Evolutionary conservation across 257 asterid genomes (phyloP), one percentile per base, ranked within the genome.

Genomic region (Dorcoceras hygrometricum): DNA sequence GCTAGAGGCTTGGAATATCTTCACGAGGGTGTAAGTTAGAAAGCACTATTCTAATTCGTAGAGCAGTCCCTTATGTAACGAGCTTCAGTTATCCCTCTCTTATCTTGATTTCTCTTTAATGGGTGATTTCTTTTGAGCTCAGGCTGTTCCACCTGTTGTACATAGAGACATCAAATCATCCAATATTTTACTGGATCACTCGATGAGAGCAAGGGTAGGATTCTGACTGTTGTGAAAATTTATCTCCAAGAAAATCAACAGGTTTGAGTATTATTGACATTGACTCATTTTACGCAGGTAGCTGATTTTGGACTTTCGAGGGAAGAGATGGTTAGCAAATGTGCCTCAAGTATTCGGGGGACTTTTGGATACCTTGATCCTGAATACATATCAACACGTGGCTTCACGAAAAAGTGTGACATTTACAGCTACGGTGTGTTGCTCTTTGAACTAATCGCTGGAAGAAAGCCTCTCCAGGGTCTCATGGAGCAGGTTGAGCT

Each of bases 1-100:
- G 95, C 98, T 31, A 78, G 98, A 82, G 98, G 98, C 71, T 79
- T 89, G 84, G 98, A 93, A 73, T 93, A 93, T 89, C 98, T 93
- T 75, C 98, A 89, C 67, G 97, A 93, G 57, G 98, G 98, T 78
- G 97, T 93, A 86, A 83, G 86, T 78, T 46, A 53, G 11, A 39
- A 60, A 61, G 27, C 19, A 62, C 46, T 59, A 66, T 56, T 61
- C 57, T 65, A 43, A 70, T 28, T 68, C 55, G 63, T 20, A 64
- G 26, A 65, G 14, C 51, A 26, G 7, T 27, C 53, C 43, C 62
- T 11, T 61, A 32, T 58, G 16, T 20, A 23, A 46, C 69, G 57
- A 25, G 39, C 56, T 23, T 18, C n/a, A 8, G 8, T 43, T 27
- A 26, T 22, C 31, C 36, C 24, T 46, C 54, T 12, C 51, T 12